Conservation (phyloP, 2,329 filamentous ascomycete genomes). For the Penicillium digitatum region DNA sequence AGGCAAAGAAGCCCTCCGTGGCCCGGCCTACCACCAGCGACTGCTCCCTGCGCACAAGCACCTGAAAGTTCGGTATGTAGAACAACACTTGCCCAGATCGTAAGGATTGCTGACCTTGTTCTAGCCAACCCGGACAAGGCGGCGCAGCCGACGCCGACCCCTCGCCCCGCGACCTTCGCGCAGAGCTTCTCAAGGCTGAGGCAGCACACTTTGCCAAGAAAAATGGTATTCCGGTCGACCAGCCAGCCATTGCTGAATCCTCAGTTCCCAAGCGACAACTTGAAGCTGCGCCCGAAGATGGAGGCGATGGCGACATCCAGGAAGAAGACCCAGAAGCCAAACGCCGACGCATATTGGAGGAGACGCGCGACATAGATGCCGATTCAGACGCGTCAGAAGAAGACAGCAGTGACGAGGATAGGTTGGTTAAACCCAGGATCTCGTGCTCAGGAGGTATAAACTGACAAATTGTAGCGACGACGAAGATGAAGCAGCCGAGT, state of each 20-base stretch:
- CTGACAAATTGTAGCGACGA: conserved; percentile 54
- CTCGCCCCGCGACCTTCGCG: conserved; percentile 68
- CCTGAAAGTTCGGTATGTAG: conserved; percentile 72
- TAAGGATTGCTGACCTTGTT: conserved; percentile 16
- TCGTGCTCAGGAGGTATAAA: neutral
- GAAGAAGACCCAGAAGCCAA: conserved; percentile 76
- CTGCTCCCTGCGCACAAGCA: conserved; percentile 90
- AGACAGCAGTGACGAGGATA: conserved; percentile 60
- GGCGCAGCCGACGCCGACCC: conserved; percentile 66
- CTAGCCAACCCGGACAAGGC: conserved; percentile 79
- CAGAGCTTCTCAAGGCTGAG: conserved; percentile 86
- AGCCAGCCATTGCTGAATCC: conserved; percentile 38
- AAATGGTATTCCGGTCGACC: conserved; percentile 58
- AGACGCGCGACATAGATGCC: conserved; percentile 82
- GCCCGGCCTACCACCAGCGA: conserved; percentile 92
- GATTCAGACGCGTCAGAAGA: conserved; percentile 63
- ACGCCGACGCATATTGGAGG: conserved; percentile 78
- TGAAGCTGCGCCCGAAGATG: conserved; percentile 46
- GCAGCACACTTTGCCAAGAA: conserved; percentile 82
- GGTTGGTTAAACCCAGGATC: conserved; percentile 30
- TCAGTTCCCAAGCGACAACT: conserved; percentile 61
- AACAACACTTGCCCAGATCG: neutral
- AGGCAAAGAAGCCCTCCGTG: conserved; percentile 90
- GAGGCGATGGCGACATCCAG: conserved; percentile 28
- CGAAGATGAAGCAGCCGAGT: conserved; percentile 77